Conservation (phyloP, 2,329 filamentous ascomycete genomes). For the Aspergillus ibericus region DNA sequence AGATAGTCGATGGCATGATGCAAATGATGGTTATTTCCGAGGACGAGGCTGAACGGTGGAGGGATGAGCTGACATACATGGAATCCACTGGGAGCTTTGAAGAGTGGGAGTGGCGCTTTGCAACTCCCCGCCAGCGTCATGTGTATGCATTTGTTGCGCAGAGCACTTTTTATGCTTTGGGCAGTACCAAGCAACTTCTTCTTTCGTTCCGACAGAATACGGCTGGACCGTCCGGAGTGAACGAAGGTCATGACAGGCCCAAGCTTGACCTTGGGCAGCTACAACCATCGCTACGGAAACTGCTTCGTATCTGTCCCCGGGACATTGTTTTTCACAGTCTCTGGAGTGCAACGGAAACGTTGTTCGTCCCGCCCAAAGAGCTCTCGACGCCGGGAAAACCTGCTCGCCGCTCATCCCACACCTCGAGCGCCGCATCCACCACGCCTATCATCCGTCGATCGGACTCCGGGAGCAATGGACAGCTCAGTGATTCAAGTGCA, state of each 20-base stretch:
- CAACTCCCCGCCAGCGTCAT: constrained; percentile 38
- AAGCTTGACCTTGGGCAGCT: constrained; percentile 34
- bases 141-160: constrained; percentile 45
- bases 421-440: constrained; percentile 24
- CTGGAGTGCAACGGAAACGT: constrained; percentile 41
- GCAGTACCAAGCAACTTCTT: constrained; percentile 42
- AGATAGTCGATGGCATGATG: constrained; percentile 40
- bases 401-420: constrained; percentile 33
- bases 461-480: constrained; percentile 29
- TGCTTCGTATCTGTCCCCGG: constrained; percentile 41
- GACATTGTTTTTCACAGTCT: constrained; percentile 44
- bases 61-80: constrained; percentile 38
- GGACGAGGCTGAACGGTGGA: constrained; percentile 41
- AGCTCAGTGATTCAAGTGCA: constrained; percentile 40
- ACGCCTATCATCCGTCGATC: constrained; percentile 29
- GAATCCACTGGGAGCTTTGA: constrained; percentile 39
- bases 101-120: constrained; percentile 39
- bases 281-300: constrained; percentile 34
- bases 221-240: constrained; percentile 5
- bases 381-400: constrained; percentile 31
- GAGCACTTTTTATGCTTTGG: constrained; percentile 46
- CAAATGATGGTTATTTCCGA: constrained; percentile 37
- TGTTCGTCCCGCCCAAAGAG: constrained; percentile 42
- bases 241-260: constrained; percentile 3
- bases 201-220: constrained; percentile 38